A percentile compares a stretch with the other conserved stretches of the same genome.
These are phyloP conservation scores for Serendipita sp. DNA, from an alignment of 768 basidiomycete species.

Conservation along the genomic window DNA sequence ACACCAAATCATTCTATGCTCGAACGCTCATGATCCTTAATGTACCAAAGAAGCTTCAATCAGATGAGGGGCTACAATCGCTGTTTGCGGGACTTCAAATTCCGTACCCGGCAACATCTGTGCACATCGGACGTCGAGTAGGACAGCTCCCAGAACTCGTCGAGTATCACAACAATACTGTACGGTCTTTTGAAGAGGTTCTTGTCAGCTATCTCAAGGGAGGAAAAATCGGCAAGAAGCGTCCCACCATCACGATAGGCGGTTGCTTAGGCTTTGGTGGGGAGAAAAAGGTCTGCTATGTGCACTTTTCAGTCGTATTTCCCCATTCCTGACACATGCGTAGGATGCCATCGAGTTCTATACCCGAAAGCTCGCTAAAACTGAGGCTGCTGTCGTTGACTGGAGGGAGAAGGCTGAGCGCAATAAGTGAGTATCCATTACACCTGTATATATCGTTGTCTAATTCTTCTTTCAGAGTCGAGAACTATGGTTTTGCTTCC, in stretches of 20 bases:
- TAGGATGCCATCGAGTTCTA: conserved; percentile 86
- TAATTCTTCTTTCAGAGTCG: conserved; percentile 58
- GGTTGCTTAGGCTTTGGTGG: conserved; percentile 74
- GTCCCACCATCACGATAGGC: conserved; percentile 68
- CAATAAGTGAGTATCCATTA: conserved; percentile 25
- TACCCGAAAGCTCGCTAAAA: conserved; percentile 49
- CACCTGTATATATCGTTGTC: conserved; percentile 14
- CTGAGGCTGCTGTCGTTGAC: conserved; percentile 57
- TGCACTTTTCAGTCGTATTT: no score
- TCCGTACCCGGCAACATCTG: conserved; percentile 82
- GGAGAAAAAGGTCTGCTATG: conserved; percentile 30
- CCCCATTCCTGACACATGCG: not conserved
- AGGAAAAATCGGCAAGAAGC: conserved; percentile 57
- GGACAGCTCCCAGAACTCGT: conserved; percentile 82
- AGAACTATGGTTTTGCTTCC: conserved; percentile 84
- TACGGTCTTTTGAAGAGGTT: conserved; percentile 77
- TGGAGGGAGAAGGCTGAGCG: conserved; percentile 42
- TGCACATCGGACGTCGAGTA: conserved; percentile 75
- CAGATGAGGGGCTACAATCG: conserved; percentile 64
- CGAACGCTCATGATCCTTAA: conserved; percentile 64
- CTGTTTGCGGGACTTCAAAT: conserved; percentile 58
- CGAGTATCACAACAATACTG: conserved; percentile 83
- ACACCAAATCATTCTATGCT: conserved; percentile 80
- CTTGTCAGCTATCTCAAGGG: conserved; percentile 82
- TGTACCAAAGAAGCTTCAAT: conserved; percentile 66